Evolutionary conservation across 768 basidiomycete species (phyloP), one percentile per base, ranked within the genome.

Genomic region (Trametes meyenii): DNA sequence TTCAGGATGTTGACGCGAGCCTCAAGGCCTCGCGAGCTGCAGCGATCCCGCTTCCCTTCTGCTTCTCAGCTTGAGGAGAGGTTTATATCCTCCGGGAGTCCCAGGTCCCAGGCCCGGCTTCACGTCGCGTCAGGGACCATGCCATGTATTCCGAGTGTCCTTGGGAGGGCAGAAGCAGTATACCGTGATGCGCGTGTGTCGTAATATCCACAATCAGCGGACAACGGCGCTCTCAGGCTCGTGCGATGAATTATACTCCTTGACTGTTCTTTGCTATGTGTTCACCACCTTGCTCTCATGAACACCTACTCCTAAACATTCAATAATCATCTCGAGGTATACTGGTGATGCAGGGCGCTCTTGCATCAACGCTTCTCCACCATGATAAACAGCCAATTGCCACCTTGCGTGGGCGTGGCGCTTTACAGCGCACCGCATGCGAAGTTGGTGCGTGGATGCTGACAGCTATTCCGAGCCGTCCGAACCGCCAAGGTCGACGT

Each of bases 391-490:
- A 14, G 39, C 19, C 16, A 52, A 36, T 36, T 35, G 39, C 50
- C 26, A 43, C 42, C 29, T 33, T 33, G 29, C 29, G 29, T 33
- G 29, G 8, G 40, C 16, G 50, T 29, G 11, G 40, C 12, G 50
- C 49, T 60, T 44, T 44, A 40, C 44, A 26, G 13, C 51, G 61
- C 46, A 21, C 14, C 38, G 38, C 39, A 17, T 43, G 21, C 45
- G 36, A 29, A 42, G 42, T 56, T 45, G 49, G 51, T 13, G 35
- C 45, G 61, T 38, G 8, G 29, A 33, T 8, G 29, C 29, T 62
- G 61, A 62, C 61, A 38, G 29, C 43, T 56, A 62, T 62, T 62
- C 61, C 61, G 55, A 56, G 61, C 55, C 39, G 23, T 39, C 49
- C 61, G 61, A 44, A 26, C 40, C 57, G 40, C 57, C 49, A 43